phyloP scores from a whole-genome alignment of 2,329 filamentous ascomycete species.

The Cordyceps cateniannulata region DNA sequence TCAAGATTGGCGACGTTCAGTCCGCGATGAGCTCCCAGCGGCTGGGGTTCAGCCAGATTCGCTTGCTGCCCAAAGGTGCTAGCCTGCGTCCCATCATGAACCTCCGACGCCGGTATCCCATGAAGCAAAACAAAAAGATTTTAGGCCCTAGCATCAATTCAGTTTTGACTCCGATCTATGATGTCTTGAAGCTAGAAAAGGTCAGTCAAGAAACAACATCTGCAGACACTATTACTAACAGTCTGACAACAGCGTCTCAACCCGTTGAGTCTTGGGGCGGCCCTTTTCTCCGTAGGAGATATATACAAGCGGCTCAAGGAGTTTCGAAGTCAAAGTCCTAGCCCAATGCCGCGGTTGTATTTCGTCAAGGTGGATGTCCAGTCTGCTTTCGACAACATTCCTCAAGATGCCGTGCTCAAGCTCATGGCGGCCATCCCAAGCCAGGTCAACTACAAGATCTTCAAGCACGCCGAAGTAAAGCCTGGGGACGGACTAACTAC shows the following conservation, averaged over 20 bases:
- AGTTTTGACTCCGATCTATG: constrained; percentile 65
- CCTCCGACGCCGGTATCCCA: constrained; percentile 58
- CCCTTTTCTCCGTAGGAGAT: constrained; percentile 75
- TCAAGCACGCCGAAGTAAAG: constrained; percentile 68
- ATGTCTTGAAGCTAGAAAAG: constrained; percentile 73
- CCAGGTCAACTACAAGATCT: constrained; percentile 60
- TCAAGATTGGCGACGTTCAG: constrained; percentile 51
- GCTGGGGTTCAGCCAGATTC: constrained; percentile 71
- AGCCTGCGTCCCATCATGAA: constrained; percentile 85
- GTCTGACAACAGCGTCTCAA: constrained; percentile 30
- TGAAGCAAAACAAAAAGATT: constrained; percentile 57
- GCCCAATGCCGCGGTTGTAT: constrained; percentile 49
- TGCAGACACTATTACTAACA: constrained; percentile 14
- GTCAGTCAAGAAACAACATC: constrained; percentile 29
- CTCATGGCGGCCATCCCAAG: constrained; percentile 55
- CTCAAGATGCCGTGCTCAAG: constrained; percentile 65
- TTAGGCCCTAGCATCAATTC: constrained; percentile 37
- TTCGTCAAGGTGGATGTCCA: constrained; percentile 92
- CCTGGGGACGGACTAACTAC: constrained; percentile 29
- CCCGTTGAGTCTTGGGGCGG: constrained; percentile 62
- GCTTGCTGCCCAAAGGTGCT: constrained; percentile 73
- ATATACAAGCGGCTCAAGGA: constrained; percentile 65
- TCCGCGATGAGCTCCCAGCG: constrained; percentile 53
- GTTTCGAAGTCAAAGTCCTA: constrained; percentile 53
- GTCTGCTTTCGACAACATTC: constrained; percentile 92